Evolutionary conservation across 495 filamentous ascomycete species (phyloP).

Genomic region (Hypomontagnella submonticulosa): DNA sequence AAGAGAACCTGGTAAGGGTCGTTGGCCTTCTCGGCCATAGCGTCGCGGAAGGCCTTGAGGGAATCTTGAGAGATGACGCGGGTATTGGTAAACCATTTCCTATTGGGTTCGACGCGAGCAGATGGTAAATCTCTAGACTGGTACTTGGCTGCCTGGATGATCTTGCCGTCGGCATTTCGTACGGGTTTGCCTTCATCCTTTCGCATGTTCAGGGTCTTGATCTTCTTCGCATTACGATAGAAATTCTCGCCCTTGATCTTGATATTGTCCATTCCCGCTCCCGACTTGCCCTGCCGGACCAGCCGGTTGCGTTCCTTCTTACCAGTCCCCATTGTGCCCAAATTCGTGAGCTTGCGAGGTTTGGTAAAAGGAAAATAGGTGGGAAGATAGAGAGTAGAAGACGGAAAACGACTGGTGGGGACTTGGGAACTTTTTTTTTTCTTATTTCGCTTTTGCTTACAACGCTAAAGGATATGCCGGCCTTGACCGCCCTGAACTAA

Average conservation of each 20-base stretch:
- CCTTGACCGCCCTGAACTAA: slow-evolving; percentile 2
- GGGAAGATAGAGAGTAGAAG: slow-evolving; percentile 12
- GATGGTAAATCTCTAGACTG: slow-evolving; percentile 78
- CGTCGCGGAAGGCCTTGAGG: slow-evolving; percentile 85
- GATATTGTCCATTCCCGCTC: slow-evolving; percentile 89
- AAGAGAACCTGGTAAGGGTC: slow-evolving; percentile 93
- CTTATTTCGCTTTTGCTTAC: slow-evolving; percentile 8
- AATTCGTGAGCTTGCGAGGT: slow-evolving; percentile 39
- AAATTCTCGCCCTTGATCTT: slow-evolving; percentile 96
- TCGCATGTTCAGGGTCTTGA: slow-evolving; percentile 85
- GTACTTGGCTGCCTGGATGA: slow-evolving; percentile 85
- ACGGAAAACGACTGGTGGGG: slow-evolving; percentile 39
- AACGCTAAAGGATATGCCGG: slow-evolving; percentile 37
- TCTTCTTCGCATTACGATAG: slow-evolving; percentile 88
- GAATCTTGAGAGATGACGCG: slow-evolving; percentile 70
- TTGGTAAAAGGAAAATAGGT: slow-evolving; percentile 27
- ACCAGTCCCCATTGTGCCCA: slow-evolving; percentile 81
- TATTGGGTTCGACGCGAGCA: slow-evolving; percentile 91
- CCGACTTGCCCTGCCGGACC: slow-evolving; percentile 78
- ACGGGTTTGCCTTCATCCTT: slow-evolving; percentile 77
- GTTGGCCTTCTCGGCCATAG: slow-evolving; percentile 86
- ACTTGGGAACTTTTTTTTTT: slow-evolving; percentile 41
- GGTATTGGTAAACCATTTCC: slow-evolving; percentile 75
- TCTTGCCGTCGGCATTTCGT: slow-evolving; percentile 75
- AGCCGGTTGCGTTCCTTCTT: slow-evolving; percentile 92